Conservation (phyloP, 2,329 filamentous ascomycete genomes). For the Coniochaeta prunicola region DNA sequence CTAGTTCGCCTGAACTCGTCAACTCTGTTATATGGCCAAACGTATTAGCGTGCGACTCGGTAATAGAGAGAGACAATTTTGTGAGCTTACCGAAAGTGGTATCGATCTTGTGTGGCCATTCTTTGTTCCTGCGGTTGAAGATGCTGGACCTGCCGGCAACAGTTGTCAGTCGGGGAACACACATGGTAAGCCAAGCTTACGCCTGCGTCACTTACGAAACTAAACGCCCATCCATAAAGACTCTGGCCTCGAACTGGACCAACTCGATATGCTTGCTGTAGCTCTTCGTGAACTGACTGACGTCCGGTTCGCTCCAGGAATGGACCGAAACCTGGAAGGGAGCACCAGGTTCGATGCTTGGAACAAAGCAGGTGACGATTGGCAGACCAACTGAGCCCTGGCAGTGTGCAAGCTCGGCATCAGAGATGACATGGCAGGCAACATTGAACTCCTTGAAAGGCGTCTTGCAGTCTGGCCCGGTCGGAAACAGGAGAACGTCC, state of each 20-base stretch:
- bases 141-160: conserved; percentile 43
- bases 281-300: conserved; percentile 49
- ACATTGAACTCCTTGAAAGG: conserved; percentile 80
- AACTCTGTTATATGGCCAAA: conserved; percentile 26
- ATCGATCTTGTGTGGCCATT: conserved; percentile 43
- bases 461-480: conserved; percentile 46
- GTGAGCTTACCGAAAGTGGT: conserved; percentile 32
- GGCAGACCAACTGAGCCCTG: conserved; percentile 47
- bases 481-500: conserved; percentile 77
- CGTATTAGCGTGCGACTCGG: conserved; percentile 1
- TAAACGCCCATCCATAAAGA: conserved; percentile 61
- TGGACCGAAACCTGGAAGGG: conserved; percentile 70
- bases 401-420: conserved; percentile 44
- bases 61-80: no score
- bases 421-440: conserved; percentile 61
- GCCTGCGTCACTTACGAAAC: conserved; percentile 45
- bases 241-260: conserved; percentile 56
- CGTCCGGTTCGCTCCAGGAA: conserved; percentile 57
- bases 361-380: conserved; percentile 64
- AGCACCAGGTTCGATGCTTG: conserved; percentile 49
- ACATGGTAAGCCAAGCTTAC: not conserved
- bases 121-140: conserved; percentile 37
- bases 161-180: not conserved
- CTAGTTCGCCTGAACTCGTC: conserved; percentile 50
- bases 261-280: conserved; percentile 49